These are phyloP conservation scores for Aspergillus hancockii DNA, from an alignment of 495 filamentous ascomycete genomes.

Conservation along the genomic window DNA sequence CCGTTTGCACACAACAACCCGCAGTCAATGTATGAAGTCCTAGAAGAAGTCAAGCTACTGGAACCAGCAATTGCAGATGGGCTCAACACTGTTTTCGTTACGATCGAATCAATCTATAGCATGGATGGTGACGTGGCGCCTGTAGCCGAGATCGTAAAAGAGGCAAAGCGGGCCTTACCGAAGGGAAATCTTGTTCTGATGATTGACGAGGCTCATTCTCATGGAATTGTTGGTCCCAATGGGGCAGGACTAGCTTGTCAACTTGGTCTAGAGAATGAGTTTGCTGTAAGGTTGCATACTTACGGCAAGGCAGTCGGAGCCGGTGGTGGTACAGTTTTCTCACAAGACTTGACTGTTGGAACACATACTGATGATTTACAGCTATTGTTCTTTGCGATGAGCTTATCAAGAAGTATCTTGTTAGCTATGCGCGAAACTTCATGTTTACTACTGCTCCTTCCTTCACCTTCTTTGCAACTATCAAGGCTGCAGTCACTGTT, in stretches of 20 bases:
- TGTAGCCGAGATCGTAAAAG: not conserved
- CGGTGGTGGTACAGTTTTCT: not conserved
- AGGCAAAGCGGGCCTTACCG: not conserved
- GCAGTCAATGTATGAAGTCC: not conserved
- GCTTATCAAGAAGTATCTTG: not conserved
- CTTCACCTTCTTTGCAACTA: not conserved
- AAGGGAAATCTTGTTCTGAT: constrained; percentile 1
- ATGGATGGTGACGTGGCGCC: constrained; percentile 9
- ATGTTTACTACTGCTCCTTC: constrained; percentile 3
- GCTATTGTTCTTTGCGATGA: not conserved
- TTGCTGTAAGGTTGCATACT: not conserved
- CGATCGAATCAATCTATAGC: constrained; percentile 10
- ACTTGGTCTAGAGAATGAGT: not conserved
- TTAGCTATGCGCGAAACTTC: constrained; percentile 1
- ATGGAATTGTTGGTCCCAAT: constrained; percentile 4
- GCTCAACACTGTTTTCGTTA: not conserved
- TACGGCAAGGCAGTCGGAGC: constrained; percentile 5
- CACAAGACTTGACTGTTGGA: not conserved
- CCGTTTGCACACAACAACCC: constrained; percentile 3
- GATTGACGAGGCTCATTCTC: constrained; percentile 8
- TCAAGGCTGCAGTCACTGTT: not conserved
- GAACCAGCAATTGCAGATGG: not conserved
- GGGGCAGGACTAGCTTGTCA: not conserved
- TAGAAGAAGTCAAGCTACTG: not conserved
- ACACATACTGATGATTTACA: not conserved